phyloP scores from a whole-genome alignment of 495 filamentous ascomycete species.

The Talaromyces ruber region DNA sequence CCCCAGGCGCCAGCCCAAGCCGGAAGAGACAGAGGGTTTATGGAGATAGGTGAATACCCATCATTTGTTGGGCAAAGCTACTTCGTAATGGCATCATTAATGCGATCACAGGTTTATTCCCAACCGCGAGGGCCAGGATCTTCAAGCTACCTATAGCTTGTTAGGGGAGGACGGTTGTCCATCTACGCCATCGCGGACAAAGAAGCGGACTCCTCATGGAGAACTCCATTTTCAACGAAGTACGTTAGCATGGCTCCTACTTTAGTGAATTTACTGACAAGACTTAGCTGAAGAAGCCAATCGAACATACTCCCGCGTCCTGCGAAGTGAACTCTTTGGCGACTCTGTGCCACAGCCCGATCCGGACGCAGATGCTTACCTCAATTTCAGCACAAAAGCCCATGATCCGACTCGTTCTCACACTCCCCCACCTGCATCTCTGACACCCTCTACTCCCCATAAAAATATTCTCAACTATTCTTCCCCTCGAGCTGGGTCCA shows the following conservation, averaged over 20 bases:
- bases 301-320: conserved; percentile 76
- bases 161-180: conserved; percentile 88
- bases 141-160: conserved; percentile 84
- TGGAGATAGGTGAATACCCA: conserved; percentile 56
- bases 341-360: conserved; percentile 76
- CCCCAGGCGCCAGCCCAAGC: conserved; percentile 69
- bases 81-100: not conserved
- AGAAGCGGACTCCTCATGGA: conserved; percentile 77
- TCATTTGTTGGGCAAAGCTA: not conserved
- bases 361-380: conserved; percentile 52
- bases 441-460: conserved; percentile 89
- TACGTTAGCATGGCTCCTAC: conserved; percentile 33
- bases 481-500: conserved; percentile 64
- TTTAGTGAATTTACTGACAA: conserved; percentile 27
- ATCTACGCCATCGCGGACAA: conserved; percentile 75
- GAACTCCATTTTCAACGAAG: conserved; percentile 92
- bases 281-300: conserved; percentile 87
- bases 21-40: conserved; percentile 82
- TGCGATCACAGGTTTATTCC: conserved; percentile 72
- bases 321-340: conserved; percentile 87
- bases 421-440: conserved; percentile 64
- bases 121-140: conserved; percentile 84
- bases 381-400: conserved; percentile 48
- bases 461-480: conserved; percentile 96
- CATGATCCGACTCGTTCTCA: conserved; percentile 67